phyloP scores from a whole-genome alignment of 2,329 filamentous ascomycete species.

The Teratosphaeria epicoccoides region DNA sequence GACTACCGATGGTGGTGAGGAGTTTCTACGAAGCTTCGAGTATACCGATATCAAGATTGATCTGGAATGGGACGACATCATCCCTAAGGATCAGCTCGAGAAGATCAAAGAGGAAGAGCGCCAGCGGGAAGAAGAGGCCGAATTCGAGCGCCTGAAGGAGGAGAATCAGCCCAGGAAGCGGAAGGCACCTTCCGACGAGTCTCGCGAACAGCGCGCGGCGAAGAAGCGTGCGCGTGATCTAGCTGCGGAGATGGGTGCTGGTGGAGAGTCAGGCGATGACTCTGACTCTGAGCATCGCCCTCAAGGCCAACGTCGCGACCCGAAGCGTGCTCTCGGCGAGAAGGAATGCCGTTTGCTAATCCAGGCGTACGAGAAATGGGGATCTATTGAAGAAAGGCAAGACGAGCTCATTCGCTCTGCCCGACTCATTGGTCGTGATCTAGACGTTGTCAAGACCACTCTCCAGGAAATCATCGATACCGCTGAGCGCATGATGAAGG shows the following conservation, averaged over 20 bases:
- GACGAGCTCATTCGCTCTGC: slow-evolving; percentile 84
- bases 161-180: slow-evolving; percentile 72
- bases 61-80: slow-evolving; percentile 96
- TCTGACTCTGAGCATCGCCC: slow-evolving; percentile 36
- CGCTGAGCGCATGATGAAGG: slow-evolving; percentile 58
- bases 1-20: slow-evolving; percentile 90
- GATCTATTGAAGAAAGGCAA: slow-evolving; percentile 75
- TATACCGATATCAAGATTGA: slow-evolving; percentile 97
- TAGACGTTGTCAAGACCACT: slow-evolving; percentile 64
- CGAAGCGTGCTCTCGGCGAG: slow-evolving; percentile 77
- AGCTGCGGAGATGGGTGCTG: slow-evolving; percentile 48
- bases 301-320: slow-evolving; percentile 50
- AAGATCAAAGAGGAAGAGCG: slow-evolving; percentile 84
- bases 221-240: slow-evolving; percentile 62
- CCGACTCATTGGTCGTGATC: slow-evolving; percentile 70
- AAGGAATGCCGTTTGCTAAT: slow-evolving; percentile 91
- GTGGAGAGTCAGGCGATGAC: slow-evolving; percentile 48
- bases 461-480: slow-evolving; percentile 70
- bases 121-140: slow-evolving; percentile 61
- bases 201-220: slow-evolving; percentile 53
- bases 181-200: slow-evolving; percentile 54
- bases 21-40: slow-evolving; percentile 80
- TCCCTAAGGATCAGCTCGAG: slow-evolving; percentile 84
- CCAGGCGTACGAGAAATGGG: slow-evolving; percentile 80
- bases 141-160: slow-evolving; percentile 68